phyloP scores from a whole-genome alignment of 805 yeast genomes.

The Saturnispora hagleri region DNA sequence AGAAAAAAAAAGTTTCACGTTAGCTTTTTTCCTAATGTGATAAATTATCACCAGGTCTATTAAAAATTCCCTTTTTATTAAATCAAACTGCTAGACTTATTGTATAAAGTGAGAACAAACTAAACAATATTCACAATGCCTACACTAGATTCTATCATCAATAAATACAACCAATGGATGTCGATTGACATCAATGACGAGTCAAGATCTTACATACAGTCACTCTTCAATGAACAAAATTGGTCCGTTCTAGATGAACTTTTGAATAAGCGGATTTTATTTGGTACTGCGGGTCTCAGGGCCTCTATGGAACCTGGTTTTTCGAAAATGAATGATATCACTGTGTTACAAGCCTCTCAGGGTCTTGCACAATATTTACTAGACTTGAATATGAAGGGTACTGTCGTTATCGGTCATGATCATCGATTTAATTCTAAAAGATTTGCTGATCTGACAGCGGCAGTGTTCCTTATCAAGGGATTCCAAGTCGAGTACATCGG shows the following conservation, averaged over 20 bases:
- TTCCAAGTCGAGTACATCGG: conserved; percentile 61
- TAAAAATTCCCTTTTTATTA: background rate
- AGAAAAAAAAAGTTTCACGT: background rate
- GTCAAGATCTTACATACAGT: background rate
- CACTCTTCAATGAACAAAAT: conserved; percentile 21
- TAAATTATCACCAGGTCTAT: background rate
- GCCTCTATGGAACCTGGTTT: conserved; percentile 88
- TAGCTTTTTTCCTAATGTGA: background rate
- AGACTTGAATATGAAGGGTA: conserved; percentile 22
- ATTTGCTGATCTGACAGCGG: conserved; percentile 73
- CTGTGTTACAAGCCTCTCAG: conserved; percentile 84
- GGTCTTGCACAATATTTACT: conserved; percentile 53
- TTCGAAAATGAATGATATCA: conserved; percentile 78
- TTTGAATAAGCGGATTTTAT: conserved; percentile 53
- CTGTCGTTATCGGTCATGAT: conserved; percentile 82
- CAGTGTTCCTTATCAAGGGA: conserved; percentile 61
- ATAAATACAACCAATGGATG: conserved; percentile 2
- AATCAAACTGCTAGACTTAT: background rate
- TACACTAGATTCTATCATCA: conserved; percentile 1
- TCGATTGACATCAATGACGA: background rate
- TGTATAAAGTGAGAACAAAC: background rate
- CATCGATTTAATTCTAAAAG: conserved; percentile 74
- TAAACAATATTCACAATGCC: background rate
- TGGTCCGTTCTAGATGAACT: conserved; percentile 41
- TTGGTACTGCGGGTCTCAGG: conserved; percentile 92